Percentiles rank a stretch among this genome's conserved stretches.
Evolutionary conservation across 2,329 filamentous ascomycete genomes (phyloP).

Genomic region (Alternaria alternata): DNA sequence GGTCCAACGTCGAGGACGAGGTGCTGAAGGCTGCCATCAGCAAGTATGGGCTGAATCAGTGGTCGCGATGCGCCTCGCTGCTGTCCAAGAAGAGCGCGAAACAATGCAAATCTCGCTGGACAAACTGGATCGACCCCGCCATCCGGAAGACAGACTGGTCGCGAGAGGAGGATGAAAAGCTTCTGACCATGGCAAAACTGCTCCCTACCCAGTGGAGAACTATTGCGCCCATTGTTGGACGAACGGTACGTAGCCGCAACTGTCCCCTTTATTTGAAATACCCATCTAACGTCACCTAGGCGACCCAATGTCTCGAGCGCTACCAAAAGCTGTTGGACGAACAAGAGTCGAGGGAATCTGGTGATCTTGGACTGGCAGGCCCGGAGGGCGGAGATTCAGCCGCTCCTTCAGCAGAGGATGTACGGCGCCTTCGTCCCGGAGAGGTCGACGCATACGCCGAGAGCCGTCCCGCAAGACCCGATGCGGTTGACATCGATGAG

Average conservation of each 20-base stretch:
- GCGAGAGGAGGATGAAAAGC: constrained; percentile 96
- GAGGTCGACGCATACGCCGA: constrained; percentile 98
- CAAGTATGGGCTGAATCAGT: constrained; percentile 68
- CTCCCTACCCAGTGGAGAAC: constrained; percentile 99
- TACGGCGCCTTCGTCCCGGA: constrained; percentile 85
- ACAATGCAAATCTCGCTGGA: constrained; percentile 98
- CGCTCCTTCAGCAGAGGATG: constrained; percentile 91
- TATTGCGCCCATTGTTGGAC: constrained; percentile 94
- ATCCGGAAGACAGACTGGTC: constrained; percentile 99
- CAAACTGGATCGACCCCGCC: constrained; percentile 96
- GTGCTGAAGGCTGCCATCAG: constrained; percentile 81
- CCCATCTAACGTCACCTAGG: constrained; percentile 47
- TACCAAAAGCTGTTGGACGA: constrained; percentile 98
- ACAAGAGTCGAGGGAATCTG: constrained; percentile 85
- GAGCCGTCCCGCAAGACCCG: constrained; percentile 91
- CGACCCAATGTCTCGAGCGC: constrained; percentile 94
- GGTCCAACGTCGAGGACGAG: constrained; percentile 81
- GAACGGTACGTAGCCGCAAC: constrained; percentile 62
- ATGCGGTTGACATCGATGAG: constrained; percentile 97
- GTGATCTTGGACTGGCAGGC: constrained; percentile 81
- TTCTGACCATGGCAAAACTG: constrained; percentile 94
- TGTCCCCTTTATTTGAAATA: neutral
- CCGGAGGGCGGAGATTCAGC: constrained; percentile 85
- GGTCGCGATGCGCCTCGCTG: constrained; percentile 96
- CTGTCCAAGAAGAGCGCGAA: constrained; percentile 97